Evolutionary conservation across 805 yeast species (phyloP).

Genomic region (Teunomyces funiuensis): DNA sequence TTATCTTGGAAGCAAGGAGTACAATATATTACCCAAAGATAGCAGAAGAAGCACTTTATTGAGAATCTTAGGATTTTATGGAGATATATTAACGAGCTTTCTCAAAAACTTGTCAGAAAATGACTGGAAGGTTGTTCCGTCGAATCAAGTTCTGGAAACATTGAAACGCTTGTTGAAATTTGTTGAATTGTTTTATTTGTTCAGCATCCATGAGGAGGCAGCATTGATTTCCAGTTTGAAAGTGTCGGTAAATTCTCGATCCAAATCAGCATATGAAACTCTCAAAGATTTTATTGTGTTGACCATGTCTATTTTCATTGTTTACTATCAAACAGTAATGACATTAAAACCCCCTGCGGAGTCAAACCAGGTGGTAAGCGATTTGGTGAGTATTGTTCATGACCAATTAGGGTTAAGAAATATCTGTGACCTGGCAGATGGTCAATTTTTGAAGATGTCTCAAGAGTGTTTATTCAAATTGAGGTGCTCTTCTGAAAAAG

Average conservation of each 20-base stretch:
- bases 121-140: conserved; percentile 33
- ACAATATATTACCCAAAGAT: conserved; percentile 15
- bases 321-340: conserved; percentile 31
- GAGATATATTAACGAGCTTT: conserved; percentile 46
- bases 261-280: conserved; percentile 42
- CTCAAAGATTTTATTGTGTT: conserved; percentile 48
- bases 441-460: conserved; percentile 59
- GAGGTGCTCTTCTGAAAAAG: conserved; percentile 53
- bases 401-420: conserved; percentile 67
- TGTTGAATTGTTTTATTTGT: conserved; percentile 47
- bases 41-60: conserved; percentile 46
- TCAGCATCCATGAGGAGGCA: conserved; percentile 54
- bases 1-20: conserved; percentile 26
- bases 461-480: conserved; percentile 52
- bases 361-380: conserved; percentile 27
- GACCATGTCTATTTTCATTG: conserved; percentile 33
- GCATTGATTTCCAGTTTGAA: conserved; percentile 36
- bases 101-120: conserved; percentile 22
- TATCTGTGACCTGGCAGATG: conserved; percentile 66
- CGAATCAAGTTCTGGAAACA: conserved; percentile 7
- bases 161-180: conserved; percentile 25
- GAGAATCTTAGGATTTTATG: conserved; percentile 52
- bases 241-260: conserved; percentile 43
- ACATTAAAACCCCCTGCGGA: background rate
- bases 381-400: conserved; percentile 63